Base-by-base conservation (phyloP, 441 rosid species). In the Lepidium campestre region DNA sequence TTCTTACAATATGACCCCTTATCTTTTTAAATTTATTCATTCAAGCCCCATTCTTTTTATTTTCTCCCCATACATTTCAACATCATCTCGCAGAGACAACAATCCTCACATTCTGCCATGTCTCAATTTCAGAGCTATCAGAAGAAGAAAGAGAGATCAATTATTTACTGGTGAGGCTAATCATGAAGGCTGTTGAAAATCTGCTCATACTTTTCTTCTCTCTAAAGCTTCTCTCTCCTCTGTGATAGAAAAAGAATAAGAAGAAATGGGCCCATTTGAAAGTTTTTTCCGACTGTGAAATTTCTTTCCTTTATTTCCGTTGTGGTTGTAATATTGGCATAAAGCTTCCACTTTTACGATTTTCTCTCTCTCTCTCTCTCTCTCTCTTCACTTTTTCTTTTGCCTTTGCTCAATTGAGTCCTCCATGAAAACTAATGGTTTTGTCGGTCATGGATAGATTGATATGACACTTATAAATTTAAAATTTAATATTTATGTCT, bases 121-220 rank as follows among this genome's bases (percentile, higher is more conserved):
- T 72, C 55, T 72, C 49, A 59, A 72, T 10, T 65, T 72, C 68
- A 72, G 76, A 72, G 76, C 67, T 65, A 50, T 23, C 13, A 72
- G 65, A 57, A 57, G 60, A 64, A 47, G 34, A 37, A 19, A 61
- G n/a, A 62, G 42, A 62, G 32, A 15, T 50, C 55, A 41, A 58
- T 72, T 42, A 65, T 65, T 58, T 23, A 65, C 53, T 10, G 63
- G 45, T 12, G 61, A 65, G 61, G 39, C 13, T 42, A 65, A 72
- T 72, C 56, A 72, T 65, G 71, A 65, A 50, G 19, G 76, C 46
- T 53, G 68, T 67, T 67, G 67, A 67, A 73, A 59, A n/a, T 46
- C 59, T 67, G 68, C 40, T 45, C 37, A 53, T 59, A 67, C 77
- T 67, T 73, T 73, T 73, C 77, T 73, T 73, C 68, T 27, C 4